Percentiles rank a stretch among this genome's conserved stretches.
These are phyloP conservation scores for Pleurotus pulmonarius DNA, from an alignment of 768 basidiomycete genomes.

Conservation along the genomic window DNA sequence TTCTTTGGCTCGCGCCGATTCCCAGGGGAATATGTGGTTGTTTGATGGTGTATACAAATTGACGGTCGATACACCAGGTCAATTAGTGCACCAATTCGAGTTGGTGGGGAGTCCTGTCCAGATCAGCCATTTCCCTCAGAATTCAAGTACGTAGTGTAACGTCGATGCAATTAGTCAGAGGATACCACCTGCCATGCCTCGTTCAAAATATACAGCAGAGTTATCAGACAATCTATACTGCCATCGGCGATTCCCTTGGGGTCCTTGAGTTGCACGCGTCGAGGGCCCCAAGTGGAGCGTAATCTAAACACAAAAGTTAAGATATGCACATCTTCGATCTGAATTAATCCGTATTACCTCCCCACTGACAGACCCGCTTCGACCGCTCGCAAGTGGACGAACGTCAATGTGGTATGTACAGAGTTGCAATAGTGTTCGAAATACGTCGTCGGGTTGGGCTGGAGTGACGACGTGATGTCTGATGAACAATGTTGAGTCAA, in stretches of 20 bases:
- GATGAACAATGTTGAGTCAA: slow-evolving; percentile 50
- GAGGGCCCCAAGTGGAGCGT: slow-evolving; percentile 58
- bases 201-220: slow-evolving; percentile 65
- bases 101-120: slow-evolving; percentile 37
- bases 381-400: slow-evolving; percentile 64
- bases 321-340: not conserved
- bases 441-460: slow-evolving; percentile 55
- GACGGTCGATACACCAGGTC: slow-evolving; percentile 37
- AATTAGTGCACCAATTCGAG: slow-evolving; percentile 36
- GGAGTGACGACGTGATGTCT: slow-evolving; percentile 61
- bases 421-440: slow-evolving; percentile 55
- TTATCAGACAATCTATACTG: slow-evolving; percentile 72
- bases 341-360: slow-evolving; percentile 44
- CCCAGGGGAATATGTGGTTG: slow-evolving; percentile 39
- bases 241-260: slow-evolving; percentile 47
- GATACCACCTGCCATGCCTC: slow-evolving; percentile 65
- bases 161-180: slow-evolving; percentile 27
- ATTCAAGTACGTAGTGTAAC: not conserved
- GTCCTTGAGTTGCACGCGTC: slow-evolving; percentile 20
- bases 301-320: slow-evolving; percentile 35
- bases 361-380: slow-evolving; percentile 75
- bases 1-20: slow-evolving; percentile 45
- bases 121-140: slow-evolving; percentile 38
- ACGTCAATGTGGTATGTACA: slow-evolving; percentile 73
- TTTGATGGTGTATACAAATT: slow-evolving; percentile 41